These are phyloP conservation scores for Ophiostoma pallidulum DNA, from an alignment of 2,329 filamentous ascomycete genomes.

Conservation along the genomic window DNA sequence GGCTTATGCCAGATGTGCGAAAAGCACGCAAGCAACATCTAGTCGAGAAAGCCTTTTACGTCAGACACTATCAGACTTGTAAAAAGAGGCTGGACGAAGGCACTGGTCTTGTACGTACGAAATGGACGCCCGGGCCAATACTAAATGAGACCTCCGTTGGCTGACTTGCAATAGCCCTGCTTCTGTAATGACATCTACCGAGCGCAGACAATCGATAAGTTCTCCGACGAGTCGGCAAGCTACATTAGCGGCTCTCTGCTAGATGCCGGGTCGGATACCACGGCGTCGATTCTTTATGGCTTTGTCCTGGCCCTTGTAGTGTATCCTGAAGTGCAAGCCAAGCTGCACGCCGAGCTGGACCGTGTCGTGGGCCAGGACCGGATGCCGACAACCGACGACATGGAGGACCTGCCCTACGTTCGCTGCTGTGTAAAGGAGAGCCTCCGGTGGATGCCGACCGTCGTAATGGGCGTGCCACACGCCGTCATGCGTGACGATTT, in stretches of 20 bases:
- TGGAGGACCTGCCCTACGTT: slow-evolving; percentile 32
- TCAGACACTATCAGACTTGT: too few species aligned
- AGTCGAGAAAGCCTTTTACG: too few species aligned
- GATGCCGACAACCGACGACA: slow-evolving; percentile 29
- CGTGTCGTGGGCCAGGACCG: slow-evolving; percentile 30
- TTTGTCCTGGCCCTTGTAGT: slow-evolving; percentile 33
- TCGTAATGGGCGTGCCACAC: slow-evolving; percentile 31
- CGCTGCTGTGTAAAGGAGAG: slow-evolving; percentile 34
- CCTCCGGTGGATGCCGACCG: slow-evolving; percentile 34
- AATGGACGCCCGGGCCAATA: background rate
- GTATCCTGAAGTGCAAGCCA: slow-evolving; percentile 32
- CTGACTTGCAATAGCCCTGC: background rate
- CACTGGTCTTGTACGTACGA: slow-evolving; percentile 17
- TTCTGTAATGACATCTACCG: slow-evolving; percentile 4
- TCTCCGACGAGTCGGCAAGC: slow-evolving; percentile 22
- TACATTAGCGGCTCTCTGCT: slow-evolving; percentile 28
- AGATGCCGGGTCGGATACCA: slow-evolving; percentile 35
- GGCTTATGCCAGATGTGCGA: too few species aligned
- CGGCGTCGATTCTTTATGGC: slow-evolving; percentile 28
- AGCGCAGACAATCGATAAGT: slow-evolving; percentile 18
- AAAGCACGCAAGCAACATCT: too few species aligned
- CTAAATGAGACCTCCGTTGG: background rate
- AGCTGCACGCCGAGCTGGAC: slow-evolving; percentile 32
- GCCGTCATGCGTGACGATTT: slow-evolving; percentile 31
- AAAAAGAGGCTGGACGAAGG: too few species aligned